phyloP scores from a whole-genome alignment of 2,329 filamentous ascomycete species.

The Cadophora sp. region DNA sequence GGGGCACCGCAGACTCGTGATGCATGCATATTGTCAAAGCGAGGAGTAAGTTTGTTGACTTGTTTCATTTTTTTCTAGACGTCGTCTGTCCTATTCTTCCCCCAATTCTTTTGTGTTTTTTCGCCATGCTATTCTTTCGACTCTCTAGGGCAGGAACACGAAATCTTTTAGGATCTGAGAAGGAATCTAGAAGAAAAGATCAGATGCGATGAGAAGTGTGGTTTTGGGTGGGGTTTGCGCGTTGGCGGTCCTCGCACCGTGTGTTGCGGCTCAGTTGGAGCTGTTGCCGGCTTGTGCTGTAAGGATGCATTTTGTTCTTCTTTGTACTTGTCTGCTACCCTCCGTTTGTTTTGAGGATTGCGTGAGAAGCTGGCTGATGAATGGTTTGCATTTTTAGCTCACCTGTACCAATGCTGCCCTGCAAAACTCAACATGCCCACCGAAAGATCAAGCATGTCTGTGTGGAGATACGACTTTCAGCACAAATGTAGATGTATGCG shows the following conservation, averaged over 20 bases:
- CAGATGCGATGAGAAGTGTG: not conserved
- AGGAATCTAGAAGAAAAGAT: too few species aligned
- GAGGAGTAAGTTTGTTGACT: not conserved
- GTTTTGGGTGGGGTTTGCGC: not conserved
- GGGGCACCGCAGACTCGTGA: not conserved
- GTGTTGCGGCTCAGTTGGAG: not conserved
- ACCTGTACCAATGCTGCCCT: constrained; percentile 29
- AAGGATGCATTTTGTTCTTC: not conserved
- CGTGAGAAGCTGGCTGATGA: not conserved
- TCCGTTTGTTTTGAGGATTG: not conserved
- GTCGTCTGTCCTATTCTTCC: not conserved
- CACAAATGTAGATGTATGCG: constrained; percentile 45
- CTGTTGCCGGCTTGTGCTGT: not conserved
- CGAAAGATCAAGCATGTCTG: constrained; percentile 49
- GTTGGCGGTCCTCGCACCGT: not conserved
- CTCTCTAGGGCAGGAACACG: too few species aligned
- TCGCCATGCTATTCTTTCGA: not conserved
- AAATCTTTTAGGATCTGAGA: too few species aligned
- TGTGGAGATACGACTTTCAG: constrained; percentile 48
- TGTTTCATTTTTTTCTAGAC: not conserved
- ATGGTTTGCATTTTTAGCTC: constrained; percentile 16
- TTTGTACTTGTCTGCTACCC: not conserved
- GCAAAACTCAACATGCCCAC: constrained; percentile 45
- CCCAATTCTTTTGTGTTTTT: not conserved
- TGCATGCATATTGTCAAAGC: not conserved